Percentiles rank a stretch among this genome's conserved stretches.
Conservation (phyloP, 495 filamentous ascomycete species). For the Cudoniella acicularis region DNA sequence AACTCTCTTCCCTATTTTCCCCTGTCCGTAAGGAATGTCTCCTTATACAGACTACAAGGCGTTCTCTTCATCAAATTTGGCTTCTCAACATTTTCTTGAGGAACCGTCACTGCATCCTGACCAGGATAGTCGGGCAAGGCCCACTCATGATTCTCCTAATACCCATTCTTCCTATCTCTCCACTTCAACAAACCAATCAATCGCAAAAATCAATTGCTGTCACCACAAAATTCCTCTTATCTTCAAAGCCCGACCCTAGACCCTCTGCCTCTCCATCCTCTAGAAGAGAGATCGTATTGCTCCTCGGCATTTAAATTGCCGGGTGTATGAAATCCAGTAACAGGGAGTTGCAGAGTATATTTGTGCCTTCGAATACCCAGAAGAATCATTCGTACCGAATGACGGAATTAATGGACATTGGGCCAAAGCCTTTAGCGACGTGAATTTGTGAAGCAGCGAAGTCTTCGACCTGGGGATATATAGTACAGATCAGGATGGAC, state of each 20-base stretch:
- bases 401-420: background rate
- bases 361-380: background rate
- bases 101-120: background rate
- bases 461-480: background rate
- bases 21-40: background rate
- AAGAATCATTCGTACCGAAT: background rate
- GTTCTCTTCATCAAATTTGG: background rate
- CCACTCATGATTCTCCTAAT: background rate
- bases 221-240: background rate
- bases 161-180: background rate
- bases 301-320: background rate
- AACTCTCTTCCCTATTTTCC: background rate
- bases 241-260: background rate
- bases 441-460: background rate
- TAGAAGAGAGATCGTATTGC: background rate
- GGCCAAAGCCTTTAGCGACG: background rate
- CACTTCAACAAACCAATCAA: background rate
- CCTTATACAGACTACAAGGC: background rate
- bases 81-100: background rate
- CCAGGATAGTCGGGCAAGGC: background rate
- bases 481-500: background rate
- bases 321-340: background rate
- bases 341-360: background rate
- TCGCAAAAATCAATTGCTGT: background rate
- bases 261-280: background rate